These are phyloP conservation scores for Aspergillus ostianus DNA, from an alignment of 495 filamentous ascomycete species.

Conservation along the genomic window DNA sequence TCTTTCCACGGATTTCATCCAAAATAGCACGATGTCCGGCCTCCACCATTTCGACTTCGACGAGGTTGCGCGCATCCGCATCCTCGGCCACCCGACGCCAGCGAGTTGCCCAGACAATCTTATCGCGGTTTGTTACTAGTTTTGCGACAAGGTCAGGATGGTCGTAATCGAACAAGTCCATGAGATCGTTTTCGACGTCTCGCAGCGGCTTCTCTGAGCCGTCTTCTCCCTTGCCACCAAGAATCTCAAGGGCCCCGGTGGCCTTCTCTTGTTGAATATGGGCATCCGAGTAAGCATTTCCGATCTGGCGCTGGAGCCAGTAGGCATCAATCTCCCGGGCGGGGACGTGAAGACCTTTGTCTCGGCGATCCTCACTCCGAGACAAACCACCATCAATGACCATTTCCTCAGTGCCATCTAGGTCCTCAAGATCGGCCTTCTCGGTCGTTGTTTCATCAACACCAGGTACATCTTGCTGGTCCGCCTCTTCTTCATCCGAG, in stretches of 20 bases:
- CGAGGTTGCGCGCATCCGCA: conserved; percentile 67
- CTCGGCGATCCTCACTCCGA: conserved; percentile 43
- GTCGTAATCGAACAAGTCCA: conserved; percentile 97
- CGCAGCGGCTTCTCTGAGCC: conserved; percentile 77
- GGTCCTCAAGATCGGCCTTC: conserved; percentile 42
- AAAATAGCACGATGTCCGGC: conserved; percentile 84
- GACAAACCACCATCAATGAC: conserved; percentile 66
- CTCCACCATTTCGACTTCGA: conserved; percentile 87
- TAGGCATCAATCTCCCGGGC: conserved; percentile 93
- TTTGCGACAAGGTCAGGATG: conserved; percentile 90
- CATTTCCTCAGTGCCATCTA: conserved; percentile 63
- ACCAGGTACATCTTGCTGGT: conserved; percentile 46
- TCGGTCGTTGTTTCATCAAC: conserved; percentile 53
- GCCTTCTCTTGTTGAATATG: conserved; percentile 91
- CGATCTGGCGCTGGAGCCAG: conserved; percentile 94
- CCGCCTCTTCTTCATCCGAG: conserved; percentile 69
- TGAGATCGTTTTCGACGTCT: conserved; percentile 96
- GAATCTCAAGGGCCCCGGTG: conserved; percentile 71
- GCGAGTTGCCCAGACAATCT: conserved; percentile 91
- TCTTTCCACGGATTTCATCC: conserved; percentile 73
- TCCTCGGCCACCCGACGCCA: conserved; percentile 83
- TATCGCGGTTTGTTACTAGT: conserved; percentile 87
- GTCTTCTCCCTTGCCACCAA: conserved; percentile 74
- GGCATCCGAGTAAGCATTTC: conserved; percentile 80
- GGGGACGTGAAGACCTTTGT: conserved; percentile 60